A percentile compares a stretch with the other conserved stretches of the same genome.
Conservation (phyloP, 129 eudicot genomes). For the Lonicera japonica region DNA sequence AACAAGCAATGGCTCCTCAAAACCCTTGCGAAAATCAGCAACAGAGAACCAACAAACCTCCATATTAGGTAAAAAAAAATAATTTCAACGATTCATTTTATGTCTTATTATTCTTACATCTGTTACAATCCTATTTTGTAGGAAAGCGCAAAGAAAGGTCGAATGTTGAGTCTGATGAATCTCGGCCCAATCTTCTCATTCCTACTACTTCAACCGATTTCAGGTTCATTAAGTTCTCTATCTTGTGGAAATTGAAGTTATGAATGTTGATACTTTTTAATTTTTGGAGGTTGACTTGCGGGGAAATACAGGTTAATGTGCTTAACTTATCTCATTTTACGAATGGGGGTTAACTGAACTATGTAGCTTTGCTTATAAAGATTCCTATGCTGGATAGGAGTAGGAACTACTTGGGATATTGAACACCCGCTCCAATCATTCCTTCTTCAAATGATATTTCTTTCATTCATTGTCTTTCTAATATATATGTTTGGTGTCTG, state of each 20-base stretch:
- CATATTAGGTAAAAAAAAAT: constrained; percentile 38
- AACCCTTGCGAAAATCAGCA: constrained; percentile 23
- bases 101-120: neutral
- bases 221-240: constrained; percentile 41
- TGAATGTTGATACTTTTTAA: neutral
- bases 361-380: too few relatives aligned
- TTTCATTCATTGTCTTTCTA: neutral
- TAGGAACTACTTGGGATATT: neutral
- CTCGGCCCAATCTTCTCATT: constrained; percentile 41
- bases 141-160: constrained; percentile 86
- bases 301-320: neutral
- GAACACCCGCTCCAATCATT: neutral
- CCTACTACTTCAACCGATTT: constrained; percentile 65
- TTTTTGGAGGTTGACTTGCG: neutral
- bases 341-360: too few relatives aligned
- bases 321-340: neutral
- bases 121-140: constrained; percentile 11
- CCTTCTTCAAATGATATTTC: neutral
- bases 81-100: neutral
- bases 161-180: constrained; percentile 33
- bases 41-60: constrained; percentile 22
- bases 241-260: neutral
- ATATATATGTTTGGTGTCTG: neutral
- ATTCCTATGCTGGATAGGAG: too few relatives aligned
- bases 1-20: constrained; percentile 30